Percentiles rank a stretch among this genome's conserved stretches.
Evolutionary conservation across 148 eudicot species (phyloP).

Genomic region (Tetragonia tetragonoides): DNA sequence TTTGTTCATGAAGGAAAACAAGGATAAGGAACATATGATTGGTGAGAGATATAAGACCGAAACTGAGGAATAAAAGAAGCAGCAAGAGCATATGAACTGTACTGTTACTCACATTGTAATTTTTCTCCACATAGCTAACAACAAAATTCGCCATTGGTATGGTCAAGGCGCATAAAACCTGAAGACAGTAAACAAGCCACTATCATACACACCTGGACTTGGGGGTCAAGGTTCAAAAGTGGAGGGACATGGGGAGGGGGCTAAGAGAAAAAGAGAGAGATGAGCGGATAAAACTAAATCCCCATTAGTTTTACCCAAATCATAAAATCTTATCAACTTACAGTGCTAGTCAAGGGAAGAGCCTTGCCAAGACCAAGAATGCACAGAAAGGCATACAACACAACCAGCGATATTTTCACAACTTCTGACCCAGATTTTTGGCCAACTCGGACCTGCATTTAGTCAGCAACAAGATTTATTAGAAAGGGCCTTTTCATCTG

Average conservation of each 20-base stretch:
- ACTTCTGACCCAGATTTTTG: constrained; percentile 55
- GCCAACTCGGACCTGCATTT: constrained; percentile 75
- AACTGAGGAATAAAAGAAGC: neutral
- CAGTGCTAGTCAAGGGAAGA: constrained; percentile 71
- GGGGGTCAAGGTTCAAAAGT: neutral
- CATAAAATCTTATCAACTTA: constrained; percentile 33
- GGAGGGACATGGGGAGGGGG: neutral
- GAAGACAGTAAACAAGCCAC: constrained; percentile 14
- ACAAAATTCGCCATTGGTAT: constrained; percentile 58
- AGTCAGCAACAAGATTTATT: neutral
- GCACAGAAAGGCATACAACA: constrained; percentile 49
- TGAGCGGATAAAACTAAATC: neutral
- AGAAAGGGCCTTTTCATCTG: neutral
- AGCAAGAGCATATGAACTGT: neutral
- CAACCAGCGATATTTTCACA: constrained; percentile 49
- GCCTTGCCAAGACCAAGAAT: constrained; percentile 46
- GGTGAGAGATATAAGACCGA: neutral
- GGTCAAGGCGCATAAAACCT: constrained; percentile 68
- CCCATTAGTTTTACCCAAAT: neutral
- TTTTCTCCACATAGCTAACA: constrained; percentile 48
- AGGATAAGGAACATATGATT: neutral
- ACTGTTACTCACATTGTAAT: constrained; percentile 53
- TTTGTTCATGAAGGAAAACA: neutral
- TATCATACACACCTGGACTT: neutral
- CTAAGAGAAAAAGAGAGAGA: neutral